Base-by-base conservation (phyloP, 2,329 filamentous ascomycete genomes). In the Beauveria sp. region DNA sequence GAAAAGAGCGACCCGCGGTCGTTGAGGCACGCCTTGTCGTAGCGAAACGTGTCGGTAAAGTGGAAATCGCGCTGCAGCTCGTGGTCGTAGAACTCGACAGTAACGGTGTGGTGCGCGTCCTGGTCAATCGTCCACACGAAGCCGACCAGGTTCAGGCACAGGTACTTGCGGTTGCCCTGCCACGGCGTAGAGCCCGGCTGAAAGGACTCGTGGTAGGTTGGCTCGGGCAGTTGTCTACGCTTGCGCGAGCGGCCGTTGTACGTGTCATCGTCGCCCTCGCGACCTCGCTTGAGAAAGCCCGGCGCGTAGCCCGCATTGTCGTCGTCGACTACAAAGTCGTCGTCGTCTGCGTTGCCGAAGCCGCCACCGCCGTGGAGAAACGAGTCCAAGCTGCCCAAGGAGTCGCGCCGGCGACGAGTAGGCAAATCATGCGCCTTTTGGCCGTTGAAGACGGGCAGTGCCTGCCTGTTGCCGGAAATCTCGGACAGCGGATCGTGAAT, bases 81-180 rank as follows among this genome's bases (percentile, higher is more conserved):
- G 63, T 92, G 89, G 73, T 99, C 96, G 72, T 98, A 97, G 73
- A 99, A 99, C 69, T 98, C 95, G 2, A 98, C 93, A 0, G 93
- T 97, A 12, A 99, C 88, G 1, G 95, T 99, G 72, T 98, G 86
- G 68, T 93, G 89, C 0, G 89, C 90, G 70, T 97, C 93, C 74
- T 99, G 95, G 67, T 96, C 90, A 20, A 99, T 91, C 0, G 93
- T 98, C 91, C 95, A 99, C 9, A 97, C 90, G 70, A 96, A 95
- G 1, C 96, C 95, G 59, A 93, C 90, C 63, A 99, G 78, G 71
- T 98, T 98, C 46, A 98, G 83, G 70, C 91, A 96, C 1, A 99
- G 82, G 71, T 99, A 96, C 71, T 93, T 91, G 65, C 95, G 83
- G 73, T 96, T 95, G 1, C 95, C 95, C 65, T 91, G 86, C 96